A percentile compares a stretch with the other conserved stretches of the same genome.
phyloP scores from a whole-genome alignment of 1,284 basidiomycete species.

The Ustanciosporium gigantosporum region DNA sequence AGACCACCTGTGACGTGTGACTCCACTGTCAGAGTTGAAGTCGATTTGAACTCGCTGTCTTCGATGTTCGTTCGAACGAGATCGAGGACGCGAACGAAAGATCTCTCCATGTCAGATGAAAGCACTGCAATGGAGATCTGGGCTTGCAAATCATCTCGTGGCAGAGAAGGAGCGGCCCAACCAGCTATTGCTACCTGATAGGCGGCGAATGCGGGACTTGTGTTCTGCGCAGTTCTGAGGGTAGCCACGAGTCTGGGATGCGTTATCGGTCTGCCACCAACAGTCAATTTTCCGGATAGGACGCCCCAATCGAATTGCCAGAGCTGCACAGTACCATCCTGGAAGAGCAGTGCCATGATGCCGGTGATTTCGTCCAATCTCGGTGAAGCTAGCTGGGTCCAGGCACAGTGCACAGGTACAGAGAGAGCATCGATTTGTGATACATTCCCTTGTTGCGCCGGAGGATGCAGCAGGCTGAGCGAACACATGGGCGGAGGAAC shows the following conservation, averaged over 20 bases:
- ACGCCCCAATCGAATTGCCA: slow-evolving; percentile 65
- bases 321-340: slow-evolving; percentile 66
- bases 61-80: slow-evolving; percentile 1
- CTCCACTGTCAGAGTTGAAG: too few species aligned
- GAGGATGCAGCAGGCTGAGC: slow-evolving; percentile 66
- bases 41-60: neutral
- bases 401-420: slow-evolving; percentile 63
- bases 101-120: slow-evolving; percentile 5
- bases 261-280: slow-evolving; percentile 28
- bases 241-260: slow-evolving; percentile 19
- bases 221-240: neutral
- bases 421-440: slow-evolving; percentile 6
- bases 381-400: slow-evolving; percentile 68
- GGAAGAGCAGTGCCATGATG: slow-evolving; percentile 70
- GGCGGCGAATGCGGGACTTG: neutral
- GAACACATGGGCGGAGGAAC: slow-evolving; percentile 94
- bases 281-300: slow-evolving; percentile 21
- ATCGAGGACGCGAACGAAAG: slow-evolving; percentile 4
- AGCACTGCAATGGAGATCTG: slow-evolving; percentile 32
- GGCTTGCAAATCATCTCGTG: slow-evolving; percentile 1
- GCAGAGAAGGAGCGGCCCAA: slow-evolving; percentile 8
- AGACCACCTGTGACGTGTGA: neutral
- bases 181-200: slow-evolving; percentile 34
- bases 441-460: slow-evolving; percentile 5
- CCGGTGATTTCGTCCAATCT: slow-evolving; percentile 62